These are phyloP conservation scores for Rhizophora mangle DNA, from an alignment of 345 rosid genomes.

Conservation along the genomic window DNA sequence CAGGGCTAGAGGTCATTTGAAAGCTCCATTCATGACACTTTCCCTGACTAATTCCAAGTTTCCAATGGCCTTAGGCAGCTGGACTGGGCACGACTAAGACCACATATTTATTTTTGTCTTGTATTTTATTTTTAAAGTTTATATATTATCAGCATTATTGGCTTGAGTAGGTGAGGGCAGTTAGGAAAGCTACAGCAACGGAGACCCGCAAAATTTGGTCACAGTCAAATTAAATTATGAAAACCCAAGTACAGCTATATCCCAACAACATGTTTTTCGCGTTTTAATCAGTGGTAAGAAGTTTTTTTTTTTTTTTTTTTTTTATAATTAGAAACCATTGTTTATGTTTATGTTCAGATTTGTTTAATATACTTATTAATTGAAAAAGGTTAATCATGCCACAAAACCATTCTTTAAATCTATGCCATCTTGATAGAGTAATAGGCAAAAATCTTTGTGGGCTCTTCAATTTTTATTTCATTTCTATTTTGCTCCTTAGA, in stretches of 20 bases:
- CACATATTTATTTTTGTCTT: not conserved
- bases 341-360: too few relatives aligned
- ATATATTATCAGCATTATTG: constrained; percentile 10
- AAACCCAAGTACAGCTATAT: not conserved
- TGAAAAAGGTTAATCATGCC: too few relatives aligned
- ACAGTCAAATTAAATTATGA: constrained; percentile 7
- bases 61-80: not conserved
- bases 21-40: constrained; percentile 40
- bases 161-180: constrained; percentile 29
- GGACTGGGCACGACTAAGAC: constrained; percentile 35
- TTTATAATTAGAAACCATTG: too few relatives aligned
- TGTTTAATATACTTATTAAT: too few relatives aligned
- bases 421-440: too few relatives aligned
- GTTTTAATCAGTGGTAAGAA: too few relatives aligned
- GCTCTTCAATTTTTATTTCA: too few relatives aligned
- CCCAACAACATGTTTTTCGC: not conserved
- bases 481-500: too few relatives aligned
- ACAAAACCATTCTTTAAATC: too few relatives aligned
- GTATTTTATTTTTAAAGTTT: not conserved
- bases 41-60: constrained; percentile 40
- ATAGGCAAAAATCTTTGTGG: too few relatives aligned
- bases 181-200: constrained; percentile 38
- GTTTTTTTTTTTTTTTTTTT: too few relatives aligned
- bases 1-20: constrained; percentile 12
- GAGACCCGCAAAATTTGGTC: not conserved